Evolutionary conservation across 352 stramenopile species (phyloP), one percentile per base, ranked within the genome.

Genomic region (Globisporangium polare): DNA sequence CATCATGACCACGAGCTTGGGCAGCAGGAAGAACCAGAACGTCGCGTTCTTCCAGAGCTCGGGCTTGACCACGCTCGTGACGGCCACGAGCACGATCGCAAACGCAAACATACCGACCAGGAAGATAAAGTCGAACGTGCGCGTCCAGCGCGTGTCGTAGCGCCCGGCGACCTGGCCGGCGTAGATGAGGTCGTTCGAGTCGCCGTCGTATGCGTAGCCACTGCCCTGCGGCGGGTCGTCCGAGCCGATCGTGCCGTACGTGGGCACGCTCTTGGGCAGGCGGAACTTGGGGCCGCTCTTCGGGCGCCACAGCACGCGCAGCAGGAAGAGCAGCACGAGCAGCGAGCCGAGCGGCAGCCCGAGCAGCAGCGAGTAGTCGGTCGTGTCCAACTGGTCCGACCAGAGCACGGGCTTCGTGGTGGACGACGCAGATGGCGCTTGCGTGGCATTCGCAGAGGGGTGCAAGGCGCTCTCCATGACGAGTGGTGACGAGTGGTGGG

Each of bases 51-150:
- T 22, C 75, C 87, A 91, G 2, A 93, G 75, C 45, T 75, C 70
- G 2, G 81, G 80, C 62, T 88, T 66, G 47, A 84, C 60, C 4
- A 90, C 46, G 35, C 52, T 75, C 43, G 86, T 95, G 62, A 92
- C 50, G 10, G 69, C 70, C 10, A 83, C 60, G 8, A 95, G 71
- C 24, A 66, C 64, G 2, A 55, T 47, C 0, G 72, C 75, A 53
- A 87, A 87, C 18, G 80, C 55, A 1, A 76, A 15, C 78, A 95
- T 91, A 33, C 73, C 79, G 4, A 88, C 57, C 4, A 90, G 66
- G 62, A 95, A 95, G 8, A 86, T 69, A 37, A 94, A 90, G 70
- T 94, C 85, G 52, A 94, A 94, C 50, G 85, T 92, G 56, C 80
- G 78, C 33, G 81, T 90, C 85, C 85, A 94, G 67, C 79, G 81